Evolutionary conservation across 2,329 filamentous ascomycete species (phyloP).

Genomic region (Periconia sp.): DNA sequence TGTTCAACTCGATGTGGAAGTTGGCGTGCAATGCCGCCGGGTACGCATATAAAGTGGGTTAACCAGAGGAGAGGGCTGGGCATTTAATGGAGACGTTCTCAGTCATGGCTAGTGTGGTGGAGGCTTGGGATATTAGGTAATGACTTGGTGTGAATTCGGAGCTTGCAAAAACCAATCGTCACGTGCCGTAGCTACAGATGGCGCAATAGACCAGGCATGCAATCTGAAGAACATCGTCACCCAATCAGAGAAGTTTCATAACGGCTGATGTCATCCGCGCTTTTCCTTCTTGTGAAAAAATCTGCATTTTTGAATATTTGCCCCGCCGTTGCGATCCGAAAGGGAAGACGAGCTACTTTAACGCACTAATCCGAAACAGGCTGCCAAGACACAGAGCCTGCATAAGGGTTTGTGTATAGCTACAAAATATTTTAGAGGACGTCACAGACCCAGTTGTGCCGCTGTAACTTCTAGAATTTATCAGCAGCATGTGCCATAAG

Average conservation of each 20-base stretch:
- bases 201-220: slow-evolving; percentile 13
- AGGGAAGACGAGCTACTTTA: background rate
- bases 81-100: background rate
- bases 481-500: slow-evolving; percentile 20
- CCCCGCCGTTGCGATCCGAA: background rate
- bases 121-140: background rate
- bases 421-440: slow-evolving; percentile 6
- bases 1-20: slow-evolving; percentile 22
- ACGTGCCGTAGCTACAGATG: slow-evolving; percentile 11
- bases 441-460: slow-evolving; percentile 20
- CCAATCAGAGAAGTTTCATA: slow-evolving; percentile 9
- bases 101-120: slow-evolving; percentile 1
- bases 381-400: slow-evolving; percentile 28
- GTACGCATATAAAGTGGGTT: slow-evolving; percentile 9
- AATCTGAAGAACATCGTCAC: slow-evolving; percentile 9
- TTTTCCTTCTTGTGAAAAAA: background rate
- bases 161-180: background rate
- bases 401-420: slow-evolving; percentile 5
- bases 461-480: slow-evolving; percentile 6
- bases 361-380: slow-evolving; percentile 10
- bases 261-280: background rate
- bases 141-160: background rate
- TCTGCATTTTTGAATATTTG: background rate
- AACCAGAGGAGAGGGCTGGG: background rate
- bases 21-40: slow-evolving; percentile 8